phyloP scores from a whole-genome alignment of 345 rosid species.

The Kandelia obovata region DNA sequence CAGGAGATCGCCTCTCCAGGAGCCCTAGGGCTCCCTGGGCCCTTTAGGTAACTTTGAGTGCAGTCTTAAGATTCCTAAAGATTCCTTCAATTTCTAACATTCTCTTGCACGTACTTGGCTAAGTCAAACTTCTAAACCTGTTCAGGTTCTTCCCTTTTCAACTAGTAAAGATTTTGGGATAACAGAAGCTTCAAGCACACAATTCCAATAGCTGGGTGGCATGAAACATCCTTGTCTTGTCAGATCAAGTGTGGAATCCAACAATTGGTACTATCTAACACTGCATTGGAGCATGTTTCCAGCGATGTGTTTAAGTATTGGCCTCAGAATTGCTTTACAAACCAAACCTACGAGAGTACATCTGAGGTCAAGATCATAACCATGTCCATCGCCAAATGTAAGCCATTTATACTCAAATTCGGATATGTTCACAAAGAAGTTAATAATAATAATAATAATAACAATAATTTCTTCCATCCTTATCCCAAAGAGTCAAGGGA shows the following conservation, averaged over 20 bases:
- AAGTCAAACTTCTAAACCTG: constrained; percentile 2
- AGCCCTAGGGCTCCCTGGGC: too few species aligned
- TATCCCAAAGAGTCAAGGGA: too few species aligned
- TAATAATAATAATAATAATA: too few species aligned
- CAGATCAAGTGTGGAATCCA: constrained; percentile 6
- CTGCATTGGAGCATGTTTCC: constrained; percentile 20
- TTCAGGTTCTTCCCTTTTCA: neutral
- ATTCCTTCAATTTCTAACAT: constrained; percentile 18
- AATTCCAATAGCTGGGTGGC: constrained; percentile 20
- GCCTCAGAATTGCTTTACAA: constrained; percentile 3
- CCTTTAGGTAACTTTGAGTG: neutral
- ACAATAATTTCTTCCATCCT: too few species aligned
- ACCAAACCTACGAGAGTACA: neutral
- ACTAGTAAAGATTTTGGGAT: constrained; percentile 15
- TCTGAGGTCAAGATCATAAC: neutral
- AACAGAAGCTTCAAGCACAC: constrained; percentile 13
- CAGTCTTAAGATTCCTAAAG: constrained; percentile 19
- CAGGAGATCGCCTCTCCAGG: too few species aligned
- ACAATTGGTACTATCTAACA: constrained; percentile 13
- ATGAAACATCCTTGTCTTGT: constrained; percentile 9
- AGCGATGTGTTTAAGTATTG: neutral
- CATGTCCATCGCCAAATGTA: too few species aligned
- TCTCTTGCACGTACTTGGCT: constrained; percentile 16
- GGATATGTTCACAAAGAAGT: too few species aligned
- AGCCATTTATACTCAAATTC: too few species aligned